These are phyloP conservation scores for Globisporangium nodosum DNA, from an alignment of 352 stramenopile species.

Conservation along the genomic window DNA sequence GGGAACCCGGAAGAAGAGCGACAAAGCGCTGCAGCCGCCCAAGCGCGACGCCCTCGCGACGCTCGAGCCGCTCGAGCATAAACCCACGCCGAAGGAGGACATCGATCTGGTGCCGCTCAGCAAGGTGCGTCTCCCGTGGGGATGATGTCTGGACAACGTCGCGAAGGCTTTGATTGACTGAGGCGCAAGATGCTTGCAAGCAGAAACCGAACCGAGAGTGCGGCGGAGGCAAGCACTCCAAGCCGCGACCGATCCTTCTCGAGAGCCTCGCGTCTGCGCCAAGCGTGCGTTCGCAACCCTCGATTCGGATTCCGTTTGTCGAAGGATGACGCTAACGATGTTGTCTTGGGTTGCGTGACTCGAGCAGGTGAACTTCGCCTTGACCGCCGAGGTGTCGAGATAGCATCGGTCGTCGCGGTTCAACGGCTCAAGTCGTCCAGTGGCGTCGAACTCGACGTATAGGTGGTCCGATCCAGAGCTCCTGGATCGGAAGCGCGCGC, in stretches of 20 bases:
- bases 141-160: not conserved
- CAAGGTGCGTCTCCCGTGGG: conserved; percentile 25
- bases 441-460: too few relatives aligned
- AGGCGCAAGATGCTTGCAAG: not conserved
- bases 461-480: too few relatives aligned
- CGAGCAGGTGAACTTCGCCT: too few relatives aligned
- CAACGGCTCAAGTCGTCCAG: too few relatives aligned
- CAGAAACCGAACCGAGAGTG: conserved; percentile 29
- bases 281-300: conserved; percentile 18
- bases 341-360: too few relatives aligned
- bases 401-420: too few relatives aligned
- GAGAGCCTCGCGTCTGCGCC: conserved; percentile 40
- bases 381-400: too few relatives aligned
- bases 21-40: conserved; percentile 26
- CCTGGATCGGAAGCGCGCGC: too few relatives aligned
- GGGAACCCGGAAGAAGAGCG: conserved; percentile 33
- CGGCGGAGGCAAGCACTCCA: conserved; percentile 39
- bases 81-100: conserved; percentile 51
- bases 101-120: conserved; percentile 45
- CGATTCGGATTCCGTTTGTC: too few relatives aligned
- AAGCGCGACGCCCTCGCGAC: conserved; percentile 38
- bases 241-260: conserved; percentile 45
- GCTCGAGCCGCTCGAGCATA: conserved; percentile 64
- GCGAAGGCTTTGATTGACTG: not conserved
- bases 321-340: too few relatives aligned